Base-by-base conservation (phyloP, 495 filamentous ascomycete genomes). In the Trichoderma gamsii region DNA sequence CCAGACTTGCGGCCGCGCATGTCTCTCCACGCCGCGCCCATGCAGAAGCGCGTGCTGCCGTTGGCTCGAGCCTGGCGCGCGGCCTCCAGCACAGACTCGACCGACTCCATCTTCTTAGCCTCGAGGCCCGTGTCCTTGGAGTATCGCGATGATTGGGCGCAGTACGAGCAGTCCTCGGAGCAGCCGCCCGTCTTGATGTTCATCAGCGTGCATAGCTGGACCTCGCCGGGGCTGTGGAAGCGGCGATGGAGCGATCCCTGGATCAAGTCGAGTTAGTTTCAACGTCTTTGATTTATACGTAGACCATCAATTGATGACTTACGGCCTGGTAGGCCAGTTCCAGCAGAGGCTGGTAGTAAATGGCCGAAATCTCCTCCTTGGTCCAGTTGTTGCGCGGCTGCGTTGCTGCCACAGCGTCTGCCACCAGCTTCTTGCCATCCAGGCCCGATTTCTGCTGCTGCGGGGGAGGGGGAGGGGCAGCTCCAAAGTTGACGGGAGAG, bases 111-210 rank as follows among this genome's bases (percentile, higher is more conserved):
- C 71, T 91, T 91, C 63, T 89, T 89, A 8, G 91, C 90, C 72
- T 89, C 85, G 15, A 94, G 81, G 12, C 91, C 91, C 4, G 91
- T 94, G 35, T 91, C 91, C 21, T 90, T 90, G 63, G 86, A 76
- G 81, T 96, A 88, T 52, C 89, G 88, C 21, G 88, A 90, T 11
- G 90, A 92, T 76, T 96, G 92, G 9, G 92, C 90, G 76, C 92
- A 96, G 82, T 94, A 96, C 38, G 87, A 89, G 75, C 92, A 96
- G 79, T 96, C 92, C 75, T 94, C 92, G 73, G 84, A 88, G 77
- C 92, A 96, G 32, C 92, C 92, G 63, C 92, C 92, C n/a, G 91
- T 94, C 72, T 95, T 96, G 83, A 96, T 96, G 83, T 93, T 94
- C 89, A 94, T 92, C 66, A 96, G 81, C 2, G 92, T 96, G 81